Base-by-base conservation (phyloP, 1,284 basidiomycete genomes). In the Cutaneotrichosporon sp. region DNA sequence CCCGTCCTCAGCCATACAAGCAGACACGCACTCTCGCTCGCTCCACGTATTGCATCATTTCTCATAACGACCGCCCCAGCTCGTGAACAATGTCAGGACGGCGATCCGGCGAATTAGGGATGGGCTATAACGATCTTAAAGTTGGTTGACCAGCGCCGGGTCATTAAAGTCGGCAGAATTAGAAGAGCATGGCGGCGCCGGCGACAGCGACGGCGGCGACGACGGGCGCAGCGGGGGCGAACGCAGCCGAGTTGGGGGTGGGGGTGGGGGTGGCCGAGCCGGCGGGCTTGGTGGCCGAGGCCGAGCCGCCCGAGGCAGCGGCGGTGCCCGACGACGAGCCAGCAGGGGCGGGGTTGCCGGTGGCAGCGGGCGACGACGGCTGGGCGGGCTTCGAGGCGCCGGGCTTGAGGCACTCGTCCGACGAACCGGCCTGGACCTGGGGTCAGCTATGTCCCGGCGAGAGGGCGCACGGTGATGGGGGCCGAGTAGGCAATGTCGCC, bases 401-500 rank as follows among this genome's bases (percentile, higher is more conserved):
- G 25, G 56, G 57, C 31, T 58, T 69, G 56, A 76, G 55, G 62
- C 74, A 76, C 8, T 65, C 45, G 56, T 54, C 64, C 51, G 64
- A 68, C 31, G 67, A 63, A 61, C 73, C 72, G 51, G 18, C 54
- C 42, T 33, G 25, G 29, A 56, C 54, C 54, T 56, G 31, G 14
- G 6, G 24, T 43, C n/a, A 46, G 43, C 20, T n/a, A n/a, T n/a
- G n/a, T 55, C 20, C n/a, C 4, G 13, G 34, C 31, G n/a, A 36
- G 5, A 7, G 51, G n/a, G 31, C 25, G 70, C 71, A 74, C 72
- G 56, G 68, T 71, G 42, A 72, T 22, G 45, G 69, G 63, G 16
- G 72, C 71, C 11, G 73, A 70, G 72, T 72, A 75, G 34, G 58
- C 60, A 45, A 69, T 65, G 60, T 57, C 58, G 67, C 77, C 77